phyloP scores from a whole-genome alignment of 1,139 yeast species.

The Pneumocystis oryctolagi region DNA sequence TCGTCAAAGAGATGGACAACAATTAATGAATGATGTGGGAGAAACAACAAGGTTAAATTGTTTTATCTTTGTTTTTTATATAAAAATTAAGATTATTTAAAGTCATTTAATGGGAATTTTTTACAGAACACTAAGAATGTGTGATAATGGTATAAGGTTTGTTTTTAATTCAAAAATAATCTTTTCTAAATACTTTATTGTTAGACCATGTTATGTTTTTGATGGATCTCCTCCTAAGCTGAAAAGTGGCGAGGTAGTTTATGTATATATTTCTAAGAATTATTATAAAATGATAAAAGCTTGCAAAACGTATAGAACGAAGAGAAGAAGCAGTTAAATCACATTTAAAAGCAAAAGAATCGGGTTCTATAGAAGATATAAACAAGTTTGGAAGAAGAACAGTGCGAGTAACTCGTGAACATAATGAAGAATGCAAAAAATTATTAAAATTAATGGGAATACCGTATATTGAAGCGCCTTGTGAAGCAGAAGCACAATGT shows the following conservation, averaged over 20 bases:
- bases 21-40: constrained; percentile 72
- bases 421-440: constrained; percentile 82
- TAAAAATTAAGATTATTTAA: background rate
- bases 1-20: constrained; percentile 92
- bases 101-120: constrained; percentile 86
- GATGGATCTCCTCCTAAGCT: constrained; percentile 91
- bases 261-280: too few relatives aligned
- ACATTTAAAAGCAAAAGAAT: constrained; percentile 60
- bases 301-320: constrained; percentile 60
- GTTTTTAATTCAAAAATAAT: background rate
- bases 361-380: constrained; percentile 65
- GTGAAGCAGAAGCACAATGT: constrained; percentile 98
- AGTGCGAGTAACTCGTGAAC: constrained; percentile 75
- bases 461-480: constrained; percentile 84
- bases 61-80: background rate
- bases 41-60: constrained; percentile 57
- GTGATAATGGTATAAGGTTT: constrained; percentile 62
- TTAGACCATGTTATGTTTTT: constrained; percentile 78
- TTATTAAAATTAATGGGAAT: constrained; percentile 80
- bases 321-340: constrained; percentile 69
- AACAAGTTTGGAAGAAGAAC: constrained; percentile 71
- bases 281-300: background rate
- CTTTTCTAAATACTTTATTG: background rate
- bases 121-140: constrained; percentile 75
- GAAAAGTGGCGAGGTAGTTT: constrained; percentile 71